These are phyloP conservation scores for Alnus rubra DNA, from an alignment of 306 rosid species.

Conservation along the genomic window DNA sequence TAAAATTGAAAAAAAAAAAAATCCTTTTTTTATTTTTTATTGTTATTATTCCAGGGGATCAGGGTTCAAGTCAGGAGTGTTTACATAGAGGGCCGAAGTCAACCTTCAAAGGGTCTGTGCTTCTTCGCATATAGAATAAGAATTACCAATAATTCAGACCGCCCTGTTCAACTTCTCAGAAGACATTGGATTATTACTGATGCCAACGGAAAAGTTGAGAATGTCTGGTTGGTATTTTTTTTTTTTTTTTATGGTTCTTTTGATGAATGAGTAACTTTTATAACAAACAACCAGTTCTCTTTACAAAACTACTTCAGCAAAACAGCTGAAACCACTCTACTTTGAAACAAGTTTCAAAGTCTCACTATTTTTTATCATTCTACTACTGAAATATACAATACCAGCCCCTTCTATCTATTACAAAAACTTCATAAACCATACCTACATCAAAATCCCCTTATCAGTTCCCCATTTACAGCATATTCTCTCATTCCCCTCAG, in stretches of 20 bases:
- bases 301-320: too few relatives aligned
- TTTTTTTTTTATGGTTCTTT: slow-evolving; percentile 2
- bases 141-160: slow-evolving; percentile 81
- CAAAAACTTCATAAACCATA: too few relatives aligned
- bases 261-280: too few relatives aligned
- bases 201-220: slow-evolving; percentile 80
- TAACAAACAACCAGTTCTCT: too few relatives aligned
- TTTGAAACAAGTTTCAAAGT: too few relatives aligned
- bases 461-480: too few relatives aligned
- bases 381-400: too few relatives aligned
- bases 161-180: slow-evolving; percentile 82
- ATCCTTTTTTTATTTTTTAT: slow-evolving; percentile 9
- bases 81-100: slow-evolving; percentile 91
- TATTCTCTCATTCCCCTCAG: too few relatives aligned
- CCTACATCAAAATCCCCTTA: too few relatives aligned
- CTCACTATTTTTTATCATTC: too few relatives aligned
- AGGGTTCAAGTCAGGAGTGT: slow-evolving; percentile 95
- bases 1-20: slow-evolving; percentile 1
- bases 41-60: slow-evolving; percentile 54
- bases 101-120: slow-evolving; percentile 76
- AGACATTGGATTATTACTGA: slow-evolving; percentile 98
- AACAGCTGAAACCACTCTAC: too few relatives aligned
- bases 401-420: too few relatives aligned
- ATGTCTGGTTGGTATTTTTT: slow-evolving; percentile 66
- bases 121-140: slow-evolving; percentile 93